Evolutionary conservation across 805 yeast species (phyloP), one percentile per base, ranked within the genome.

Genomic region (Starmerella asiatica): DNA sequence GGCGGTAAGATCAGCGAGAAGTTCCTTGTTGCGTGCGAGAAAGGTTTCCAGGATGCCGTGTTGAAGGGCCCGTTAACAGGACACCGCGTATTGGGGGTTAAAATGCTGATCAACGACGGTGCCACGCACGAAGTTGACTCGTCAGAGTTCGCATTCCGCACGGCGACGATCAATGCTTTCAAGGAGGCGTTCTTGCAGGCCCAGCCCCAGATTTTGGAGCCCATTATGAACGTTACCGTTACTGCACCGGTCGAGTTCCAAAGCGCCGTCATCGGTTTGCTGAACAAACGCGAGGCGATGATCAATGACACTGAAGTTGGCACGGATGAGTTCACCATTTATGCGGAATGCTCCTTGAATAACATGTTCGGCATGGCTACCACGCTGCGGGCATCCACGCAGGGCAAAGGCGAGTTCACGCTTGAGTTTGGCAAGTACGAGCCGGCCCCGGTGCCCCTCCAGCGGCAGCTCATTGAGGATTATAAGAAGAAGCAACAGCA

Each of bases 1-100:
- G 97, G 98, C 55, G 99, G 99, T 58, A 82, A 82, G 68, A 86
- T 91, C 59, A 79, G 94, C 42, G 97, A 91, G 56, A 91, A 91
- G 66, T 91, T 75, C 70, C 69, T 91, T 56, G 73, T 77, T 54
- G 97, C 97, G 14, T 86, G 96, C 73, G 79, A 75, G 50, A 83
- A 84, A 65, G 98, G 97, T 45, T 91, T 88, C 63, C 93, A 83
- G 47, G 98, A 91, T 50, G 79, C 88, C 43, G 72, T 84, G 61
- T 93, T 83, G 59, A 85, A 84, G 71, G 99, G 99, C 52, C 98
- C 98, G 35, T 71, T 91, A 50, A 77, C 84, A 46, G 99, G 99
- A 23, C 94, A 88, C 59, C 77, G 73, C 54, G 98, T 91, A 35
- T 68, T 88, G 44, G 96, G 96, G 52, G 93, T 79, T 32, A 76